These are phyloP conservation scores for Flueggea neowawraea DNA, from an alignment of 441 rosid genomes.

Conservation along the genomic window DNA sequence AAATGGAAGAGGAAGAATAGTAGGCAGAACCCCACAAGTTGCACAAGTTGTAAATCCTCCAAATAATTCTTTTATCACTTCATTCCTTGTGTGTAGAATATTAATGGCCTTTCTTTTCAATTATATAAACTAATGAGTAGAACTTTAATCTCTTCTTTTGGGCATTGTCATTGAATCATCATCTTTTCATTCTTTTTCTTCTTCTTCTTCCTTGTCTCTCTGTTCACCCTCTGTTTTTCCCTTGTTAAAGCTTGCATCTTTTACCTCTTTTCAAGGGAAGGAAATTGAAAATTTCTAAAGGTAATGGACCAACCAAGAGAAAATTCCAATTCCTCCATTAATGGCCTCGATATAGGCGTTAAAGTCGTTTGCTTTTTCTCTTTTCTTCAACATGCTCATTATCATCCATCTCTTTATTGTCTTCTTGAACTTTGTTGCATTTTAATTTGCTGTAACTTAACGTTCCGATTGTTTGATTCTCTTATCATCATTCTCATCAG, in stretches of 20 bases:
- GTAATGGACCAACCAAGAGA: constrained; percentile 9
- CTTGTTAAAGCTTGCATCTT: constrained; percentile 7
- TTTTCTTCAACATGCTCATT: constrained; percentile 20
- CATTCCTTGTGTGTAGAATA: not conserved
- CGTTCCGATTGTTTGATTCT: not conserved
- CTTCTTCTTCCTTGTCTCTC: constrained; percentile 2
- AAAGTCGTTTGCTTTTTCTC: constrained; percentile 35
- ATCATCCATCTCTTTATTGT: constrained; percentile 1
- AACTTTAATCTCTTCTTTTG: constrained; percentile 8
- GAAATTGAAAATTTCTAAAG: constrained; percentile 10
- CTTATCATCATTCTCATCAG: constrained; percentile 11
- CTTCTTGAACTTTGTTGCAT: constrained; percentile 5
- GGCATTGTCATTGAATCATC: constrained; percentile 10
- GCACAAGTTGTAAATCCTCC: not conserved
- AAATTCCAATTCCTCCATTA: constrained; percentile 13
- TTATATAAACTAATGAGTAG: not conserved
- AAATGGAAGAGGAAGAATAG: not conserved
- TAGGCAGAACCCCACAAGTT: not conserved
- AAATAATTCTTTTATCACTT: constrained; percentile 3
- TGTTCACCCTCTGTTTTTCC: constrained; percentile 1
- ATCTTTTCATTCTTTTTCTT: not conserved
- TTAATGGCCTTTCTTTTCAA: not conserved
- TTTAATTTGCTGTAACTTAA: constrained; percentile 7
- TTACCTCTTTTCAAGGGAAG: constrained; percentile 11
- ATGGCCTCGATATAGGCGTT: constrained; percentile 32